Base-by-base conservation (phyloP, 1,284 basidiomycete genomes). In the Ustanciosporium gigantosporum region DNA sequence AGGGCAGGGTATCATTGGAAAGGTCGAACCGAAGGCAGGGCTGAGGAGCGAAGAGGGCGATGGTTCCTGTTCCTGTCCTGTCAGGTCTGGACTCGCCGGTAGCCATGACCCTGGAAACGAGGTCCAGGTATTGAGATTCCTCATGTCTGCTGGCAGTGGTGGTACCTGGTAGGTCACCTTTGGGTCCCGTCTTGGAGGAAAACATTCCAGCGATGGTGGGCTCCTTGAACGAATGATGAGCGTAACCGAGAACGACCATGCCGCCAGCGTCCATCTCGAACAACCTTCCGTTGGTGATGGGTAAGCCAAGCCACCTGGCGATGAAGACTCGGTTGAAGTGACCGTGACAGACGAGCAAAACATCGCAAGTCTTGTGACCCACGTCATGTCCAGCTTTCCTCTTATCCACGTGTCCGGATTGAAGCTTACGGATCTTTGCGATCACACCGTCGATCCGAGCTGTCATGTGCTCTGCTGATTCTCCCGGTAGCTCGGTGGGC, bases 1-100 rank as follows among this genome's bases (percentile, higher is more conserved):
- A 84, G 1, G 94, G 94, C 11, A 98, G 81, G 15, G 66, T 53
- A 14, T 68, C 58, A 29, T 67, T 53, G 4, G 46, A 36, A 23
- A 77, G 52, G 23, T 51, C 45, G 46, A 77, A 77, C 7, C 62
- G 56, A 19, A 77, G 53, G 15, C 50, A 46, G 2, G 68, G 61
- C 23, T 59, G 66, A n/a, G 75, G 75, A 3, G 73, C 75, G 37
- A 77, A 77, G 3, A 74, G 36, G 0, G 75, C 70, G 4, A 74
- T 37, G 3, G 75, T 77, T 5, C 75, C 75, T 0, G 74, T 76
- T 3, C 75, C 75, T 4, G 75, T 77, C 4, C 75, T 66, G 25
- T 77, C 75, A 2, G 56, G 45, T 22, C 74, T 41, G 5, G 41
- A 31, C 35, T 74, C 67, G 25, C 75, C 75, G 8, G 50, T 46